Evolutionary conservation across 257 asterid species (phyloP), one percentile per base, ranked within the genome.

Genomic region (Nicotiana benthamiana): DNA sequence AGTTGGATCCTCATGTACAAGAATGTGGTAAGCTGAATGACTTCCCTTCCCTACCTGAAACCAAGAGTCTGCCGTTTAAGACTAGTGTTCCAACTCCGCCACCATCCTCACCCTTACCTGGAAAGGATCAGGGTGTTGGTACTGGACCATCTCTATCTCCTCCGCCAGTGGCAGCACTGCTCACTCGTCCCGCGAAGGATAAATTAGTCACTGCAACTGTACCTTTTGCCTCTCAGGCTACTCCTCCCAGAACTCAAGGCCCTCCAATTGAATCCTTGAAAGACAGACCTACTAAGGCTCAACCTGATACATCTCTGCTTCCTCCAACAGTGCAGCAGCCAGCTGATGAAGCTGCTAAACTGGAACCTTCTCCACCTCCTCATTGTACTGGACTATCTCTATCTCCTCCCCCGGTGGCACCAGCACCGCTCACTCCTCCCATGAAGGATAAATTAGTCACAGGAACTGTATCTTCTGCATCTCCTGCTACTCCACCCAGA

Each of bases 111-210:
- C 48, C 83, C 75, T 86, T 24, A 80, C 83, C 89, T 75, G 75
- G 85, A 79, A 84, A 87, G 79, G 86, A 83, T 84, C 84, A 86
- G 85, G 81, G 40, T 75, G 5, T 80, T 79, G 70, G 75, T 74
- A 82, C 63, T 54, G 84, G 72, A 79, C 84, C 17, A 13, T 74
- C 85, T 83, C 65, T 59, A 61, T 79, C 84, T 64, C 82, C 83
- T 57, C 59, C 83, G 20, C 66, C 80, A 80, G 75, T 80, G 75
- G 72, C 80, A 46, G 75, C 84, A 78, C 88, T 86, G 36, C 67
- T 43, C 32, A 82, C 90, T 76, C 88, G 87, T 67, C 80, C 87
- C 27, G 67, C 81, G 83, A 81, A 84, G 81, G 89, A 91, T 75
- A 84, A 85, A 67, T 28, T 68, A 51, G 65, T 81, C 22, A 83